A percentile compares a stretch with the other conserved stretches of the same genome.
These are phyloP conservation scores for Metschnikowia cubensis DNA, from an alignment of 805 yeast species.

Conservation along the genomic window DNA sequence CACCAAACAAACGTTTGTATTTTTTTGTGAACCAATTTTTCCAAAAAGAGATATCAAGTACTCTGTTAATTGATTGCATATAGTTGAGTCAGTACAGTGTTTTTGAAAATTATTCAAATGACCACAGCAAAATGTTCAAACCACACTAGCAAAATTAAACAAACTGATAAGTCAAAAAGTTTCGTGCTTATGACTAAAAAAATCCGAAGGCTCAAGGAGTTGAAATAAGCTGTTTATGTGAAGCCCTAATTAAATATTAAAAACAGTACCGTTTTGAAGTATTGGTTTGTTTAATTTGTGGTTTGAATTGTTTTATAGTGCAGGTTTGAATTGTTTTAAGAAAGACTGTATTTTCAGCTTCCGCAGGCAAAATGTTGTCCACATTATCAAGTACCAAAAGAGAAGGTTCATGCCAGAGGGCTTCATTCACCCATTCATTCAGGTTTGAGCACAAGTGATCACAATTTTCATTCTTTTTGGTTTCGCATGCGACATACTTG, in stretches of 20 bases:
- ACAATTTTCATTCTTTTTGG: constrained; percentile 52
- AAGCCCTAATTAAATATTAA: too few species aligned
- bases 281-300: too few species aligned
- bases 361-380: constrained; percentile 69
- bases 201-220: too few species aligned
- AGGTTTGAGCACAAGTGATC: constrained; percentile 43
- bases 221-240: too few species aligned
- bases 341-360: constrained; percentile 50
- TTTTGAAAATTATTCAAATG: too few species aligned
- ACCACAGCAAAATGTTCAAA: too few species aligned
- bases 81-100: constrained; percentile 57
- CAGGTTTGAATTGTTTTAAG: too few species aligned
- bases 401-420: constrained; percentile 77
- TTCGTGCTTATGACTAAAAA: too few species aligned
- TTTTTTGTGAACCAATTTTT: constrained; percentile 42
- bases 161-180: too few species aligned
- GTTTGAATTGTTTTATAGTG: too few species aligned
- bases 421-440: constrained; percentile 44
- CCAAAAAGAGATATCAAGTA: constrained; percentile 45
- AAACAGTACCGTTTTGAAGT: too few species aligned
- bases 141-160: too few species aligned
- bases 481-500: constrained; percentile 50
- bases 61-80: constrained; percentile 64
- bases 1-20: constrained; percentile 50
- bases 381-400: constrained; percentile 73